phyloP scores from a whole-genome alignment of 2,329 filamentous ascomycete genomes.

The Penicillium brevicompactum region DNA sequence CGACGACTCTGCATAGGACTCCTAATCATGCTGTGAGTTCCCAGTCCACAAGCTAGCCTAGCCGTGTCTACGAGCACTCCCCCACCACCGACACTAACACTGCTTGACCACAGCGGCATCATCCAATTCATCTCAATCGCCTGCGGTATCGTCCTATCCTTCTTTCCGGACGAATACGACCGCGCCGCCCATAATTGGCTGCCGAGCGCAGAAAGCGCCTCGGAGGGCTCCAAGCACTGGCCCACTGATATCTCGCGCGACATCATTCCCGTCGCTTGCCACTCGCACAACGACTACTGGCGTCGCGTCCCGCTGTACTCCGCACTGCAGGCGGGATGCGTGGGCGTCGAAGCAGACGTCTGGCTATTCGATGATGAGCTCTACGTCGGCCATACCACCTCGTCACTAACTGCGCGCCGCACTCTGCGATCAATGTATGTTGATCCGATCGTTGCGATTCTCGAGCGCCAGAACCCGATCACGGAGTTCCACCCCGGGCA shows the following conservation, averaged over 20 bases:
- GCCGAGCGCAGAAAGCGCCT: conserved; percentile 34
- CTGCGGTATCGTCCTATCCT: conserved; percentile 40
- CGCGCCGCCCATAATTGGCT: conserved; percentile 44
- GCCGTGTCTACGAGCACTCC: too few species aligned
- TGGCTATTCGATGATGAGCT: conserved; percentile 58
- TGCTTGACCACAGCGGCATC: conserved; percentile 34
- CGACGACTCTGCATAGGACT: conserved; percentile 22
- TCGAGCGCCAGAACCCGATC: conserved; percentile 53
- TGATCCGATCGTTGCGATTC: conserved; percentile 52
- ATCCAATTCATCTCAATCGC: conserved; percentile 44
- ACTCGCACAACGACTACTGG: conserved; percentile 65
- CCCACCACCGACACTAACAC: background rate
- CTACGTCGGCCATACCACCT: conserved; percentile 56
- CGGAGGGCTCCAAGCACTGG: conserved; percentile 43
- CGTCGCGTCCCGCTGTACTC: conserved; percentile 56
- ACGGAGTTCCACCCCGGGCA: conserved; percentile 37
- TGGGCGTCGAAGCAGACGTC: conserved; percentile 60
- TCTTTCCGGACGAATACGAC: conserved; percentile 47
- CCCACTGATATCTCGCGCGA: conserved; percentile 54
- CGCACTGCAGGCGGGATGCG: conserved; percentile 57
- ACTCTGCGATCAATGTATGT: conserved; percentile 58
- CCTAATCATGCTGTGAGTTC: conserved; percentile 39
- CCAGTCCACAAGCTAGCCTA: too few species aligned
- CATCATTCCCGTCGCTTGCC: conserved; percentile 53
- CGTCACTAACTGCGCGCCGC: conserved; percentile 47